These are phyloP conservation scores for Suillus paluster DNA, from an alignment of 768 basidiomycete species.

Conservation along the genomic window DNA sequence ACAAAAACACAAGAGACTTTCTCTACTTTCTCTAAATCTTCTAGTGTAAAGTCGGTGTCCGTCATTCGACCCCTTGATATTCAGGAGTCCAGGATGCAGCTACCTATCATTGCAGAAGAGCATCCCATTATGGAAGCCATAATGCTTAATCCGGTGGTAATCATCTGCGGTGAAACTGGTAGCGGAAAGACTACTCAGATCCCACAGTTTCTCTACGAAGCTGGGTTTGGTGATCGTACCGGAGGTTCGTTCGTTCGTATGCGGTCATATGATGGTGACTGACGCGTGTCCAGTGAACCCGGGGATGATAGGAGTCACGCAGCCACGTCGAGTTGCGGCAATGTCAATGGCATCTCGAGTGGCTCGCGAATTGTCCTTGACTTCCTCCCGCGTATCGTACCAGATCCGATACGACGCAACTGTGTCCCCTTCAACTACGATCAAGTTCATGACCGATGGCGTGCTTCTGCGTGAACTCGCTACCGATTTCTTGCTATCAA, in stretches of 20 bases:
- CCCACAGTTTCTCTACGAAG: constrained; percentile 97
- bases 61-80: constrained; percentile 73
- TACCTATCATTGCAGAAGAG: constrained; percentile 93
- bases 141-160: constrained; percentile 79
- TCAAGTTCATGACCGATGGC: constrained; percentile 99
- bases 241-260: constrained; percentile 59
- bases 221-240: constrained; percentile 84
- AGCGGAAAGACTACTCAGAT: constrained; percentile 99
- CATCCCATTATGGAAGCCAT: constrained; percentile 94
- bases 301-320: constrained; percentile 97
- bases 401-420: constrained; percentile 98
- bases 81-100: constrained; percentile 71
- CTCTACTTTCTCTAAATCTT: constrained; percentile 16
- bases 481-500: constrained; percentile 89
- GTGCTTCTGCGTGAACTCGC: constrained; percentile 92
- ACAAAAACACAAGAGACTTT: constrained; percentile 13
- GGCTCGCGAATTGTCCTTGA: constrained; percentile 87
- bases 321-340: constrained; percentile 96
- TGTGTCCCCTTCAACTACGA: constrained; percentile 84
- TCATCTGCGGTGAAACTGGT: constrained; percentile 87
- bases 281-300: constrained; percentile 74
- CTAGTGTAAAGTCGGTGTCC: constrained; percentile 49
- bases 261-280: constrained; percentile 5
- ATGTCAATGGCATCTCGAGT: constrained; percentile 96
- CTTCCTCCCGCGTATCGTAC: constrained; percentile 85